Conservation (phyloP, 495 filamentous ascomycete species). For the Xylaria longipes region DNA sequence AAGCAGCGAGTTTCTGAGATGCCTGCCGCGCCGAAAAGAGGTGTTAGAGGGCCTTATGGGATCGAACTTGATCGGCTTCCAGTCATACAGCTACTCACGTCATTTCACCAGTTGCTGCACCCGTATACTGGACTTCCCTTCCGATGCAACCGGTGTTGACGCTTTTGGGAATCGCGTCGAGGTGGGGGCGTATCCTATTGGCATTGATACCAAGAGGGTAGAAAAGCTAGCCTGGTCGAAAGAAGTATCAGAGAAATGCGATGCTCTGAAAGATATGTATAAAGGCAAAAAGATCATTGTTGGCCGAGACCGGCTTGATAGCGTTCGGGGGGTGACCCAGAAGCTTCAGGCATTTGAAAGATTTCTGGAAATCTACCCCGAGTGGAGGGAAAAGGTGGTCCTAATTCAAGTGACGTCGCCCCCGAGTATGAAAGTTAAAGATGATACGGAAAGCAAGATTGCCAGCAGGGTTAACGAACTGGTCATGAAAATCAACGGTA, state of each 20-base stretch:
- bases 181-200: conserved; percentile 89
- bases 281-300: conserved; percentile 88
- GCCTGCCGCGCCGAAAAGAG: conserved; percentile 83
- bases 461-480: conserved; percentile 85
- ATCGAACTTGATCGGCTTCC: conserved; percentile 90
- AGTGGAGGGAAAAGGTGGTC: conserved; percentile 91
- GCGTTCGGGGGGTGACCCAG: conserved; percentile 86
- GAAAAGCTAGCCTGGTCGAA: conserved; percentile 73
- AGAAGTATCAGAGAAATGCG: conserved; percentile 69
- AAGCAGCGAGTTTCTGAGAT: conserved; percentile 90
- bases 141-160: conserved; percentile 78
- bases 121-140: conserved; percentile 83
- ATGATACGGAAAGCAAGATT: conserved; percentile 73
- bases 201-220: conserved; percentile 78
- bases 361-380: conserved; percentile 84
- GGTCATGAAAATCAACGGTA: conserved; percentile 87
- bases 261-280: conserved; percentile 74
- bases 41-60: conserved; percentile 86
- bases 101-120: conserved; percentile 94
- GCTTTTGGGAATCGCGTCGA: conserved; percentile 87
- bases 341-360: conserved; percentile 92
- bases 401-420: conserved; percentile 94
- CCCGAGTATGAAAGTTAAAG: conserved; percentile 74
- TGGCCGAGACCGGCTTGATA: conserved; percentile 90
- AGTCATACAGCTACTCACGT: conserved; percentile 88